Base-by-base conservation (phyloP, 176 grass and related monocot species). In the Phyllostachys edulis region DNA sequence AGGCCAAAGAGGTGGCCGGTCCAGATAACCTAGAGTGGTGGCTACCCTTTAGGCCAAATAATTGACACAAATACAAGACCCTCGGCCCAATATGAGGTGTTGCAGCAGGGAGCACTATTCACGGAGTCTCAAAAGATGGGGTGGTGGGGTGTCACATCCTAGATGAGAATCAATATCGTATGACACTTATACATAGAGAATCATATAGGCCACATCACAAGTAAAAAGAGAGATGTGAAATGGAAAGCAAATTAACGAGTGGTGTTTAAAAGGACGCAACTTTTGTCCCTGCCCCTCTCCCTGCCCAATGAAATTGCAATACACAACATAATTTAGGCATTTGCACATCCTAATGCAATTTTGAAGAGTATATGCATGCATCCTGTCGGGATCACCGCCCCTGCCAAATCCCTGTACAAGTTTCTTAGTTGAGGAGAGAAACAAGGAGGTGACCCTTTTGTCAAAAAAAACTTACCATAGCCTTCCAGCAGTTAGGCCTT, bases 401-500 rank as follows among this genome's bases (percentile, higher is more conserved):
- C 10, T 34, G 5, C 67, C 64, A 81, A 23, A 82, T 60, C 9
- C 52, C 66, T 70, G 4, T 8, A 71, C 20, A 50, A 5, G 32
- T 63, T 73, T 65, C 67, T 65, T n/a, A 17, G 4, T 16, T 29
- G 34, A 61, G 5, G 17, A 51, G 13, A 60, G 18, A 44, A 80
- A 64, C 29, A 54, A 44, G 13, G 65, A 64, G 32, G 12, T n/a
- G 36, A 32, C 1, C 9, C 62, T 80, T 79, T 27, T 29, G 16
- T 18, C 15, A 78, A 71, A 72, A 5, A n/a, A 40, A 40, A 40
- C 84, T 38, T 95, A 96, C 96, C 96, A 98, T 39, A 95, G 67
- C 59, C 62, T 91, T 71, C 85, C 27, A 84, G 87, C 96, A 75
- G 87, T 94, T 54, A 98, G 52, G 44, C 93, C 96, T 92, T 96